Base-by-base conservation (phyloP, 768 basidiomycete genomes). In the Obba rivulosa region DNA sequence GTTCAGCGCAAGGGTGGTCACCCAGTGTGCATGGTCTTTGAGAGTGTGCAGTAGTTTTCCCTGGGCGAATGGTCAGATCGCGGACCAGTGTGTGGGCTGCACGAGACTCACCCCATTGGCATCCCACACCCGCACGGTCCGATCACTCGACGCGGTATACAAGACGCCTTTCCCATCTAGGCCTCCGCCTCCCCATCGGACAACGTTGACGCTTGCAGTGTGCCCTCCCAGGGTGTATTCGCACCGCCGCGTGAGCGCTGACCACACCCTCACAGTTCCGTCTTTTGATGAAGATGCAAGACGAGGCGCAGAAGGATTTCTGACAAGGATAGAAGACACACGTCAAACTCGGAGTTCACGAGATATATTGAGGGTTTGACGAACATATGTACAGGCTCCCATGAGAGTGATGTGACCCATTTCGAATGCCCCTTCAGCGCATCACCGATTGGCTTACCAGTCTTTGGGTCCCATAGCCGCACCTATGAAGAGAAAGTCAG, bases 11-110 rank as follows among this genome's bases (percentile, higher is more conserved):
- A 99, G 80, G 0, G 94, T 98, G 17, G 94, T 99, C 8, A 99
- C 96, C 95, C 94, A 98, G 61, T 99, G 96, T 0, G 93, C 96
- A 58, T 99, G 95, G 53, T 97, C 93, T 65, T 90, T 92, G 22
- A 98, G 70, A 0, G 85, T 83, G 58, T 94, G 78, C 34, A 97
- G 71, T 22, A 82, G 79, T 64, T 81, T 86, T 1, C 94, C 95
- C 87, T 94, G 56, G n/a, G 40, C 3, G 7, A 23, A 8, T 17
- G 35, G 13, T 31, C 23, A 51, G 45, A 23, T 23, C 8, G 18
- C 21, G 13, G 40, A 41, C 18, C 7, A 17, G 22, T 37, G 8
- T 34, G 38, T 34, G 16, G 22, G 46, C n/a, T 25, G 41, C 23
- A 24, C n/a, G 16, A 34, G 17, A 64, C 75, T 51, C 50, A 90